phyloP scores from a whole-genome alignment of 371 early-diverging fungal species.

The Cladochytrium tenue region DNA sequence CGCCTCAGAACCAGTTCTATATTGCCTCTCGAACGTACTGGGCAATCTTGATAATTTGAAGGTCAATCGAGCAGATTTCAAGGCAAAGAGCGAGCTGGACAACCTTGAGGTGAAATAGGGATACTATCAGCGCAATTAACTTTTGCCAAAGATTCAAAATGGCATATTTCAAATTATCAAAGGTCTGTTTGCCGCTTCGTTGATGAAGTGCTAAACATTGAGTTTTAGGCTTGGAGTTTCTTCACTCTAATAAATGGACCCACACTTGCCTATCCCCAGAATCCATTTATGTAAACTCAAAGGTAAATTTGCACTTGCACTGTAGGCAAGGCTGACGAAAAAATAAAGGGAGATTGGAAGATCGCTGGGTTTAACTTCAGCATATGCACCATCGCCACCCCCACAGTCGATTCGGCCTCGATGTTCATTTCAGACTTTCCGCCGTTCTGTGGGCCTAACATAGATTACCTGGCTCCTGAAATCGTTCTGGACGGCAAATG shows the following conservation, averaged over 20 bases:
- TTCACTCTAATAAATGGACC: constrained; percentile 55
- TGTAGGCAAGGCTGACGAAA: not conserved
- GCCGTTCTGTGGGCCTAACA: constrained; percentile 63
- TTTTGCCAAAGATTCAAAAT: constrained; percentile 62
- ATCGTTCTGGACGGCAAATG: constrained; percentile 62
- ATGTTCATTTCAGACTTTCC: constrained; percentile 58
- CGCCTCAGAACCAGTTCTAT: constrained; percentile 76
- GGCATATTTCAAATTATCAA: constrained; percentile 80
- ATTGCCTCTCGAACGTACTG: constrained; percentile 67
- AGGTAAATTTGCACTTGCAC: constrained; percentile 23
- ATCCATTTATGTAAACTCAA: constrained; percentile 75
- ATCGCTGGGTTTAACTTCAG: constrained; percentile 74
- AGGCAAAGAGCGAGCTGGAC: constrained; percentile 64
- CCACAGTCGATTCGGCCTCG: constrained; percentile 25
- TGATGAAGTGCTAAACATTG: constrained; percentile 42
- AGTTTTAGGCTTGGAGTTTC: constrained; percentile 27
- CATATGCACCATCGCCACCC: constrained; percentile 11
- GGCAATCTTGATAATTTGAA: constrained; percentile 55
- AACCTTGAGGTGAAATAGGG: constrained; percentile 58
- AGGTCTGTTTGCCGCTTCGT: constrained; percentile 55
- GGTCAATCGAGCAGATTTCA: constrained; percentile 24
- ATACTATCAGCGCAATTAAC: constrained; percentile 24
- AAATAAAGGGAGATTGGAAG: constrained; percentile 79
- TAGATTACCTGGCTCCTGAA: constrained; percentile 82
- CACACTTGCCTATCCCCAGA: constrained; percentile 79